Evolutionary conservation across 768 basidiomycete genomes (phyloP), one percentile per base, ranked within the genome.

Genomic region (Punctularia strigosozonata): DNA sequence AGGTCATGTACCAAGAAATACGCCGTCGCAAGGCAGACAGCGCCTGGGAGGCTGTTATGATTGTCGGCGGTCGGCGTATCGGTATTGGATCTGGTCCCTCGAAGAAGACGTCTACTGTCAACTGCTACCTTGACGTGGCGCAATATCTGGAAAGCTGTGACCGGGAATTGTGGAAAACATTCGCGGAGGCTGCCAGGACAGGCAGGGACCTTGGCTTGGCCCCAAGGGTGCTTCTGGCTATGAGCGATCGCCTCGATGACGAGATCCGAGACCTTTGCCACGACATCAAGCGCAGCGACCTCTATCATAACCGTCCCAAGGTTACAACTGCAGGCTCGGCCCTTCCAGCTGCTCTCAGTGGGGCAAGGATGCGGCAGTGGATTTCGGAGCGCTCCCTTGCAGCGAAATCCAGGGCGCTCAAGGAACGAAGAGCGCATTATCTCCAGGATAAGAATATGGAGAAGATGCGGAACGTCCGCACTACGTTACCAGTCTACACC

Each of bases 61-160:
- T 66, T 26, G 83, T 95, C 37, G 77, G 74, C 15, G 82, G 77
- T 2, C 71, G 79, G 30, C 73, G 76, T 42, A 90, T 97, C 43
- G 92, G 92, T 4, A 64, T 91, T 53, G 92, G 89, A 7, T 57
- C 68, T 23, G 80, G 70, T 4, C 2, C 52, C 4, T 73, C 45
- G 51, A 95, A 94, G 62, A 91, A 90, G 59, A 52, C 50, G 4
- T 80, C 92, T 0, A 66, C 73, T 46, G 60, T 71, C 10, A 69
- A 71, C 44, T 87, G 82, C 54, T 94, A 83, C 55, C 71, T 95
- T 34, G 92, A 97, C 55, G 89, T 89, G 44, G 73, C 80, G 1
- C 72, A 77, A 38, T 94, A 95, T 55, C 72, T 97, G 42, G 83
- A 92, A 54, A 68, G 64, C 40, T 92, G 87, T 55, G 92, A 97